Base-by-base conservation (phyloP, 345 rosid species). In the Lepidium didymum region DNA sequence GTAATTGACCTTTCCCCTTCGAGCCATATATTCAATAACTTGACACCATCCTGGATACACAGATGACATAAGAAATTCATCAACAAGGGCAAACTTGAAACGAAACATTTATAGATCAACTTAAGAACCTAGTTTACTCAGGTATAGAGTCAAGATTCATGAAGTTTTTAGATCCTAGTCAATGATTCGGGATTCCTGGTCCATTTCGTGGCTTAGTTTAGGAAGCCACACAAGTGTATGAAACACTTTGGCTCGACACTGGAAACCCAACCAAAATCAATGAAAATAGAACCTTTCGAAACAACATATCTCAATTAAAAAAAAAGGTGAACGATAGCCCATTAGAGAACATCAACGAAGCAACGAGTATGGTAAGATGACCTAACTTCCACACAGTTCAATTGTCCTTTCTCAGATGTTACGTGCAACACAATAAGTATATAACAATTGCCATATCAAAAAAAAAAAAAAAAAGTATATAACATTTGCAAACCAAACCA, bases 1-100 rank as follows among this genome's bases (percentile, higher is more conserved):
- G 69, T 67, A 15, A 74, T 60, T 6, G 89, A 84, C 60, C 80
- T 79, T 53, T 83, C 92, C 21, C 90, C 96, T 70, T 88, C 96
- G 29, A 88, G 70, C 96, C 96, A 93, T 5, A 88, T 81, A 69
- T 77, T 86, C 81, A 90, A 72, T 68, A 93, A 76, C 82, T 87
- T 93, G 57, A 90, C 47, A 59, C 97, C 97, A 53, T 93, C 98
- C 97, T 93, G 56, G 13, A 64, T 45, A 54, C 41, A 65, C 15
- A 75, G 15, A 41, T 18, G 21, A 58, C 69, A 12, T n/a, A 61
- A 21, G 31, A 70, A 14, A 43, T 29, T 45, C 33, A 46, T 52
- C 44, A 62, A 41, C 44, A 52, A 8, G n/a, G 10, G 40, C 11
- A 54, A 56, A 34, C 33, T 21, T 21, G 52, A 51, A 15, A 40